Conservation (phyloP, 2,329 filamentous ascomycete genomes). For the Claviceps citrina region DNA sequence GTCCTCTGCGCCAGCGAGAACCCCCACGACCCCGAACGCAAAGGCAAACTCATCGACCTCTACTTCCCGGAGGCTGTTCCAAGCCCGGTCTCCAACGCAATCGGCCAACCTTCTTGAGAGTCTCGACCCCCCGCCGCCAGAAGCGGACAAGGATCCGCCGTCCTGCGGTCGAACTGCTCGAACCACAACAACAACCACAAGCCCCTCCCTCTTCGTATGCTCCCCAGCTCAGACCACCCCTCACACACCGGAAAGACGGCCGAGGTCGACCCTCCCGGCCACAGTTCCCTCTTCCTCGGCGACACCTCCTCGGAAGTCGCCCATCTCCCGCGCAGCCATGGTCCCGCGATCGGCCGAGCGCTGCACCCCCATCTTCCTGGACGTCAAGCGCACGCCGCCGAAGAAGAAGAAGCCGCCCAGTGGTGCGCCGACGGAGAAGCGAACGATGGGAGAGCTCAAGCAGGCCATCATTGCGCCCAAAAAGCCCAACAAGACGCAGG, state of each 20-base stretch:
- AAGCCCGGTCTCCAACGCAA: neutral
- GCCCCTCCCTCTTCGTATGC: constrained; percentile 2
- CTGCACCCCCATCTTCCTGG: constrained; percentile 5
- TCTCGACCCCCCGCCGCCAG: neutral
- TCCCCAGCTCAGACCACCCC: neutral
- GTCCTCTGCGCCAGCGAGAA: neutral
- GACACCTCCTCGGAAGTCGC: neutral
- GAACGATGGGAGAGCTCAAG: constrained; percentile 6
- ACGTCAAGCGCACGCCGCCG: neutral
- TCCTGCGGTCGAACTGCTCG: neutral
- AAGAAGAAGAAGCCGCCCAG: neutral
- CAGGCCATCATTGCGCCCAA: constrained; percentile 5
- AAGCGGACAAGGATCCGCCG: neutral
- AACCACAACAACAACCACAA: too few species aligned
- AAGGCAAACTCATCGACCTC: neutral
- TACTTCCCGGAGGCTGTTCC: neutral
- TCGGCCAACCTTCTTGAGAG: neutral
- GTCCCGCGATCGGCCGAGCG: constrained; percentile 5
- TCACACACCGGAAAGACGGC: constrained; percentile 3
- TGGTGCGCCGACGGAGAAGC: constrained; percentile 1
- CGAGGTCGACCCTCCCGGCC: neutral
- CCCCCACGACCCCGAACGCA: neutral
- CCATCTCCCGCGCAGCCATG: neutral
- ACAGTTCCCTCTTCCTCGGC: too few species aligned
- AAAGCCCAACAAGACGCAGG: neutral